Evolutionary conservation across 306 rosid genomes (phyloP).

Genomic region (Cicer pinnatifidum): DNA sequence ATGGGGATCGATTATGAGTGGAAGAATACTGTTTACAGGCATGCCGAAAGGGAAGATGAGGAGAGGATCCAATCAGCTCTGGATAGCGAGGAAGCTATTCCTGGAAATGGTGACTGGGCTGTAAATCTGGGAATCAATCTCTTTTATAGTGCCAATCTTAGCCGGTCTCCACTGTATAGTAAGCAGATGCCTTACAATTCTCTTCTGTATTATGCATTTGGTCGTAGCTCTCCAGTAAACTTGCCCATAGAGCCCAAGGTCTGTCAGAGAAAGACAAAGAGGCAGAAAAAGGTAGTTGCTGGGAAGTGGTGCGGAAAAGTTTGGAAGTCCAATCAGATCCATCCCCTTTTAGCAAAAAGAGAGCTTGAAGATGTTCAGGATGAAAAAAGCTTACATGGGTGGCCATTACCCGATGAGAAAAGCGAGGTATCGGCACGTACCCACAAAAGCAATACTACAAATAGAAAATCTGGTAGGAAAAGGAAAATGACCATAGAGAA

Average conservation of each 20-base stretch:
- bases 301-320: constrained; percentile 93
- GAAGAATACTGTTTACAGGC: constrained; percentile 59
- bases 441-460: constrained; percentile 41
- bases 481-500: constrained; percentile 57
- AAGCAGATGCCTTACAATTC: constrained; percentile 92
- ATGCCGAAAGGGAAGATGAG: constrained; percentile 64
- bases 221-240: constrained; percentile 57
- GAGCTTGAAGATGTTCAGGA: constrained; percentile 58
- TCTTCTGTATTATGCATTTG: constrained; percentile 75
- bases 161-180: constrained; percentile 76
- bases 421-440: constrained; percentile 49
- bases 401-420: constrained; percentile 59
- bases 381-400: constrained; percentile 46
- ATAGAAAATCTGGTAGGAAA: constrained; percentile 63
- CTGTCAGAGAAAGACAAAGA: constrained; percentile 60
- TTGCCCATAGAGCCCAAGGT: constrained; percentile 56
- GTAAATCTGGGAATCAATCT: constrained; percentile 86
- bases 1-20: constrained; percentile 55
- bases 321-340: constrained; percentile 86
- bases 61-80: constrained; percentile 69
- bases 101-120: constrained; percentile 86
- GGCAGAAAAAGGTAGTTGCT: constrained; percentile 68
- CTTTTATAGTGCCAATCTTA: constrained; percentile 78
- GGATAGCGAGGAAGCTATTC: constrained; percentile 75
- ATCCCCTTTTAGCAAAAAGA: constrained; percentile 64